Evolutionary conservation across 441 rosid genomes (phyloP), one percentile per base, ranked within the genome.

Genomic region (Daphne laureola): DNA sequence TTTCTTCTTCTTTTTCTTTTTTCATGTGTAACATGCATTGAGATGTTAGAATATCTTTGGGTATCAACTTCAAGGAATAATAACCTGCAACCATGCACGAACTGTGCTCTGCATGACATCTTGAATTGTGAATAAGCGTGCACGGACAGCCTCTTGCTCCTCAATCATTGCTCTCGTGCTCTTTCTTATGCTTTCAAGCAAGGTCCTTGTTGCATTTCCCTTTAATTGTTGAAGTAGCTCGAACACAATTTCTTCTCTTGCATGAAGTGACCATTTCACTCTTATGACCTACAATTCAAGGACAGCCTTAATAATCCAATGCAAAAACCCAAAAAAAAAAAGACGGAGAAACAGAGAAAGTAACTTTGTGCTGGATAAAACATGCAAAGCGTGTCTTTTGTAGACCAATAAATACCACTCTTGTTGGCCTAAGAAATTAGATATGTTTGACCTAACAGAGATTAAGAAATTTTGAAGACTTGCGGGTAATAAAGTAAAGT

Each of bases 91-190:
- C 98, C 98, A 93, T 43, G 98, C 95, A 1, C 96, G 97, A 17
- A 89, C 92, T 27, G 74, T 89, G 79, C 98, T 83, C 75, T 89
- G 97, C 89, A 89, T 87, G n/a, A 89, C 97, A 59, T 93, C 98
- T 65, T 93, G 98, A 65, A 93, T 93, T 18, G 98, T 93, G 67
- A 93, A 93, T 68, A 89, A 71, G 53, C 97, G 92, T 51, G 86
- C 97, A 48, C 98, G 96, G 7, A 85, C 98, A 25, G 95, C 96
- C 83, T 93, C 98, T 82, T 93, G 98, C 78, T 93, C 98, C 63
- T 84, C 97, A 8, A 89, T 65, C 97, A 93, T 93, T 63, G 83
- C 84, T 58, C 97, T 76, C 4, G 95, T 79, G 70, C 77, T 83
- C 73, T 87, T 87, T 49, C 78, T 73, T 73, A 83, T 70, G 56